Base-by-base conservation (phyloP, 2,329 filamentous ascomycete species). In the Penicillium sp. region DNA sequence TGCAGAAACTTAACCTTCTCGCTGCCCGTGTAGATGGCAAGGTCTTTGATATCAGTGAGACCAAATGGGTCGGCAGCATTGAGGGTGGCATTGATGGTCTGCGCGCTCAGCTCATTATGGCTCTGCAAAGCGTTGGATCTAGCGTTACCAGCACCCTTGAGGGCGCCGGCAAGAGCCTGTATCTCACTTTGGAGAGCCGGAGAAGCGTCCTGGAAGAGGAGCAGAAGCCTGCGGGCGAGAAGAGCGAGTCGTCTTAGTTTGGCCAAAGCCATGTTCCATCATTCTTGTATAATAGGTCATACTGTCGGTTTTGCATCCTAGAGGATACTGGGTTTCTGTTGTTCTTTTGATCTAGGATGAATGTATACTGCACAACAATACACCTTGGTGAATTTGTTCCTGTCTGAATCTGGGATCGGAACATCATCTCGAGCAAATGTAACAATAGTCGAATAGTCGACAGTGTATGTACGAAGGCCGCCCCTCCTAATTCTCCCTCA, bases 1-100 rank as follows among this genome's bases (percentile, higher is more conserved):
- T 99, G 66, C 87, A 92, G 70, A 99, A 99, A 79, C 78, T 99
- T 63, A 82, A 96, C 74, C 78, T 99, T 36, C 79, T 99, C 14
- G 95, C 92, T 54, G 93, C 93, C 14, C 84, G 95, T 53, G 85
- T 97, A 33, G 95, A 99, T 72, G 90, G 90, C 62, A 89, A 87
- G 75, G 86, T 92, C 35, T 93, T 96, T 69, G 93, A 97, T 72
- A 77, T 85, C 49, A 87, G 88, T 11, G 89, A 90, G 55, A 81
- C 83, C 31, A 86, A 82, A 70, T 90, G 88, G 88, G 83, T 89
- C 46, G 85, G 92, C 58, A 83, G 89, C 37, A 96, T 98, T 68
- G 82, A 89, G 66, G 92, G 91, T 60, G 92, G 93, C 40, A 75
- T 96, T 63, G 88, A 92, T 40, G 90, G 90, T 4, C 80, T 99